Evolutionary conservation across 179 eudicot genomes (phyloP).

Genomic region (Beta lomatogona): DNA sequence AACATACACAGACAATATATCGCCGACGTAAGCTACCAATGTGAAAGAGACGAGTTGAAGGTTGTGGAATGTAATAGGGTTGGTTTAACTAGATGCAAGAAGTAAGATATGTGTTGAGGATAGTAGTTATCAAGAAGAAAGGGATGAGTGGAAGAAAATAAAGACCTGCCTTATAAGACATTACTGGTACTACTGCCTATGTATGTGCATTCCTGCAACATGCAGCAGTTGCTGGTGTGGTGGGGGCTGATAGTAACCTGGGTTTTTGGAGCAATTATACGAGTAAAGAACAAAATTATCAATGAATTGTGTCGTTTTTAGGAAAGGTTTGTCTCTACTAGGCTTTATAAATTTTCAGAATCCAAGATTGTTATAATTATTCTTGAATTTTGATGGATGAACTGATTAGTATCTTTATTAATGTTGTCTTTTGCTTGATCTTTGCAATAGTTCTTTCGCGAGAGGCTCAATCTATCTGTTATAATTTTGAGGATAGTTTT

Average conservation of each 20-base stretch:
- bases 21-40: conserved; percentile 23
- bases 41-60: conserved; percentile 22
- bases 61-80: not conserved
- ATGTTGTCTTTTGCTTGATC: not conserved
- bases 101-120: conserved; percentile 11
- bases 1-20: conserved; percentile 9
- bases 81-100: conserved; percentile 6
- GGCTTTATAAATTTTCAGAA: not conserved
- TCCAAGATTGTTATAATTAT: conserved; percentile 16
- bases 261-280: conserved; percentile 18
- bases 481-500: too few relatives aligned
- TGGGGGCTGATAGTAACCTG: conserved; percentile 36
- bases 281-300: not conserved
- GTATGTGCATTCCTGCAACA: conserved; percentile 32
- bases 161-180: conserved; percentile 35
- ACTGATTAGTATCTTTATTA: not conserved
- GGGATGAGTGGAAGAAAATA: conserved; percentile 26
- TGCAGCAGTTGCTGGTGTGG: conserved; percentile 29
- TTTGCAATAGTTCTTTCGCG: not conserved
- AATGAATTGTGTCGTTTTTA: conserved; percentile 8
- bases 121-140: conserved; percentile 31
- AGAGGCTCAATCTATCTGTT: too few relatives aligned
- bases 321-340: conserved; percentile 11
- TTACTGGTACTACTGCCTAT: conserved; percentile 5
- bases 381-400: conserved; percentile 20